Evolutionary conservation across 768 basidiomycete species (phyloP).

Genomic region (Brasilioporus rufonigricans): DNA sequence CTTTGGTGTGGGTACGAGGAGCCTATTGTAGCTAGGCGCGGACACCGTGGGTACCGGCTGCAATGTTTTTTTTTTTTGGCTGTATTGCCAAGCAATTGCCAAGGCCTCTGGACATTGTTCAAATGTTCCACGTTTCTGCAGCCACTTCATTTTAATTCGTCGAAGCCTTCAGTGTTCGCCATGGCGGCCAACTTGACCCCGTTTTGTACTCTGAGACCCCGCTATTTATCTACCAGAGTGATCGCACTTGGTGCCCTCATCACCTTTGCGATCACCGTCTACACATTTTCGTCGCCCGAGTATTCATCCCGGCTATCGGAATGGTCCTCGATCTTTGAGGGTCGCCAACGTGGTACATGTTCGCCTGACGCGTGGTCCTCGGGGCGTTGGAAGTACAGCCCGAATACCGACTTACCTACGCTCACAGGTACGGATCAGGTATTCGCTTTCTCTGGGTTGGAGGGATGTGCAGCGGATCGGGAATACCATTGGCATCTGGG

Average conservation of each 20-base stretch:
- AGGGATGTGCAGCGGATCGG: conserved; percentile 60
- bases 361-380: conserved; percentile 34
- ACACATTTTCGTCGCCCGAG: conserved; percentile 27
- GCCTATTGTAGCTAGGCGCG: not conserved
- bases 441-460: conserved; percentile 51
- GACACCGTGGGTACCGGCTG: not conserved
- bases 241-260: conserved; percentile 26
- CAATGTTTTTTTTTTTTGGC: not conserved
- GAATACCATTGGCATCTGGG: conserved; percentile 66
- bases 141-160: not conserved
- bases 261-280: conserved; percentile 27
- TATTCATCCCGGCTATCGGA: conserved; percentile 11
- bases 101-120: no score
- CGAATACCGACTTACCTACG: conserved; percentile 32
- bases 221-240: conserved; percentile 21
- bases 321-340: conserved; percentile 28
- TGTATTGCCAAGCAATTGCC: not conserved
- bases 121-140: conserved; percentile 1
- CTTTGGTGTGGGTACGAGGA: no score
- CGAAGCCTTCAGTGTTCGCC: not conserved
- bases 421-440: conserved; percentile 44
- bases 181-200: conserved; percentile 7
- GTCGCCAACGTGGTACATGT: conserved; percentile 31
- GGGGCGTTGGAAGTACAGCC: conserved; percentile 43
- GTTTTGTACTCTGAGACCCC: conserved; percentile 19